Base-by-base conservation (phyloP, 2,329 filamentous ascomycete genomes). In the Mycosphaerella sp. region DNA sequence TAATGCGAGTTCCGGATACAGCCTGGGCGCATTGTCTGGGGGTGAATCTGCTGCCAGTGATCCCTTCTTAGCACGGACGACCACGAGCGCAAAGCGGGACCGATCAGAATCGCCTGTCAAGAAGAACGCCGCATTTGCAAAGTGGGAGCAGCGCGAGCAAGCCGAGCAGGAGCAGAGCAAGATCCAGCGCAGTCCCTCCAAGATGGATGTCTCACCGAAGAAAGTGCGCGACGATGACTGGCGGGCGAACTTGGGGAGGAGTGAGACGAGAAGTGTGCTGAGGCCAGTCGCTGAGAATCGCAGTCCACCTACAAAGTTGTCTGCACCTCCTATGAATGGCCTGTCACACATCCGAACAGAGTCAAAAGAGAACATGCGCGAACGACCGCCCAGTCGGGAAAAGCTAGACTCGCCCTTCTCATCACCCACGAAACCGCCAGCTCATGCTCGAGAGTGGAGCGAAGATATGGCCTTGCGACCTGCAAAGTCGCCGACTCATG, bases 101-200 rank as follows among this genome's bases (percentile, higher is more conserved):
- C 59, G 65, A n/a, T 64, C 63, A 37, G 64, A 66, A 51, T 66
- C 64, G 52, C 65, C 65, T 1, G 65, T 67, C 25, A 67, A 67
- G 62, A 66, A 66, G 56, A 66, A 62, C 58, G 55, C 65, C 56
- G 66, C 64, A 3, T 67, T 68, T 25, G 50, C 67, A 18, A 62
- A 65, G 58, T 62, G 68, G 50, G 59, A 55, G 47, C 47, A 55
- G 44, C 59, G 65, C 49, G 61, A 64, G 36, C 54, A 61, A 52
- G 58, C 55, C n/a, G 57, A 59, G 49, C 47, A 56, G 41, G 46
- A 59, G 39, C 47, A 60, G 44, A 56, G 52, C 27, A 48, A 57
- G 41, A 13, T 49, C 42, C 32, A 41, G 41, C 37, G 50, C n/a
- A 47, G 50, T 37, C 53, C 58, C 3, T 54, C 54, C 18, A 64